A percentile compares a stretch with the other conserved stretches of the same genome.
These are phyloP conservation scores for Iris macrosiphon DNA, from an alignment of 106 monocot species.

Conservation along the genomic window DNA sequence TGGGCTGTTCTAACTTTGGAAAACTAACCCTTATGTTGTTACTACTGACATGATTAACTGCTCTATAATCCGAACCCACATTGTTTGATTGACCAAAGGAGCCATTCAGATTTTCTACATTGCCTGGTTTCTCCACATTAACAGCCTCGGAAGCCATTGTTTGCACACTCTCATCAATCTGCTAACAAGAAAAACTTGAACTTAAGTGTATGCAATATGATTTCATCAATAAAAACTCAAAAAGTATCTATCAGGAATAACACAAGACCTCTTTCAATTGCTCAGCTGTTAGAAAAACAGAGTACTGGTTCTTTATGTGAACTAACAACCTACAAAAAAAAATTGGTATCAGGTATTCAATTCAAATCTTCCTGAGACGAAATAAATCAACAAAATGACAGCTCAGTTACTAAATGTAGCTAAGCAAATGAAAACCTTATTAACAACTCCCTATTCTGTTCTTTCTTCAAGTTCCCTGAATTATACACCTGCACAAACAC, in stretches of 20 bases:
- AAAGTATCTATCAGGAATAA: background rate
- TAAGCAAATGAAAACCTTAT: slow-evolving; percentile 36
- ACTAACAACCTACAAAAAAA: slow-evolving; percentile 54
- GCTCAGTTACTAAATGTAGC: background rate
- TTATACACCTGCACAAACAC: slow-evolving; percentile 46
- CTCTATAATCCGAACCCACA: background rate
- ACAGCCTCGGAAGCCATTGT: slow-evolving; percentile 28
- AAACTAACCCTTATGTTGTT: slow-evolving; percentile 5
- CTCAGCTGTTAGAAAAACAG: slow-evolving; percentile 41
- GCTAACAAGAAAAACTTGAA: slow-evolving; percentile 14
- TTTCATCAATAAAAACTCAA: background rate
- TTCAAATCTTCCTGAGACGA: background rate
- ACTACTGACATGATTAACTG: slow-evolving; percentile 1
- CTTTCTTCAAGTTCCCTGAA: slow-evolving; percentile 29
- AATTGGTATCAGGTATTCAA: background rate
- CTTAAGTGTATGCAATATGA: background rate
- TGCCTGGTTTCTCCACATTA: slow-evolving; percentile 19
- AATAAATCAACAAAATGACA: slow-evolving; percentile 2
- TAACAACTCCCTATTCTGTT: slow-evolving; percentile 50
- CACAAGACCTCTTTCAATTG: slow-evolving; percentile 67
- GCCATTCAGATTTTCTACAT: background rate
- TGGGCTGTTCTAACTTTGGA: slow-evolving; percentile 32
- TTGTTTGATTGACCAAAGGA: background rate
- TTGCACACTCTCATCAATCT: slow-evolving; percentile 59
- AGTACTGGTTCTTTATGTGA: slow-evolving; percentile 59